phyloP scores from a whole-genome alignment of 805 yeast species.

The Myxozyma melibiosi region DNA sequence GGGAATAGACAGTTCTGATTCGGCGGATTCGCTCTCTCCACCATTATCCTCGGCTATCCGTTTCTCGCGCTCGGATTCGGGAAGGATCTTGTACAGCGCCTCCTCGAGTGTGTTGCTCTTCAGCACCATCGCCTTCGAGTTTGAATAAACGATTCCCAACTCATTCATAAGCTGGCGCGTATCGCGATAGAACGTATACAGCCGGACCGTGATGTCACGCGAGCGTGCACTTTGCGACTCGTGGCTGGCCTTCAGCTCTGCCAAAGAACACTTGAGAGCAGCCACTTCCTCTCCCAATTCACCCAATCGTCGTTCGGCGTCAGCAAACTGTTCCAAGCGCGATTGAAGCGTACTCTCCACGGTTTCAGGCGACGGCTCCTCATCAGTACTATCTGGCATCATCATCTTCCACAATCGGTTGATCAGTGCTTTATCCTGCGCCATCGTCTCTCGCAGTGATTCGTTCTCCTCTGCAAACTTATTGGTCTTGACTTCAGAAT shows the following conservation, averaged over 20 bases:
- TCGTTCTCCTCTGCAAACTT: slow-evolving; percentile 1
- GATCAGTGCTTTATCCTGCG: background rate
- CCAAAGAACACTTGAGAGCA: background rate
- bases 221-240: slow-evolving; percentile 41
- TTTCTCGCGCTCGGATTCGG: slow-evolving; percentile 25
- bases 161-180: slow-evolving; percentile 26
- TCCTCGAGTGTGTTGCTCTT: slow-evolving; percentile 15
- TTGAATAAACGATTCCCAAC: slow-evolving; percentile 13
- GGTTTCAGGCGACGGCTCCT: slow-evolving; percentile 6
- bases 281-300: slow-evolving; percentile 12
- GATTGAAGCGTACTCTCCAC: slow-evolving; percentile 2
- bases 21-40: background rate
- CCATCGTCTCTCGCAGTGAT: background rate
- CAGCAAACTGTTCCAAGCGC: background rate
- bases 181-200: slow-evolving; percentile 41
- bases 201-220: slow-evolving; percentile 49
- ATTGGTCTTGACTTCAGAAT: slow-evolving; percentile 1
- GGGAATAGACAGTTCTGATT: slow-evolving; percentile 13
- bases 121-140: slow-evolving; percentile 14
- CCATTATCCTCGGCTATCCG: slow-evolving; percentile 2
- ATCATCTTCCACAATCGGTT: slow-evolving; percentile 1
- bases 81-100: slow-evolving; percentile 23
- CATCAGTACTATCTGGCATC: background rate
- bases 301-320: background rate
- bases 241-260: background rate